Evolutionary conservation across 139 green algal genomes (phyloP).

Genomic region (Spirogloea muscicola): DNA sequence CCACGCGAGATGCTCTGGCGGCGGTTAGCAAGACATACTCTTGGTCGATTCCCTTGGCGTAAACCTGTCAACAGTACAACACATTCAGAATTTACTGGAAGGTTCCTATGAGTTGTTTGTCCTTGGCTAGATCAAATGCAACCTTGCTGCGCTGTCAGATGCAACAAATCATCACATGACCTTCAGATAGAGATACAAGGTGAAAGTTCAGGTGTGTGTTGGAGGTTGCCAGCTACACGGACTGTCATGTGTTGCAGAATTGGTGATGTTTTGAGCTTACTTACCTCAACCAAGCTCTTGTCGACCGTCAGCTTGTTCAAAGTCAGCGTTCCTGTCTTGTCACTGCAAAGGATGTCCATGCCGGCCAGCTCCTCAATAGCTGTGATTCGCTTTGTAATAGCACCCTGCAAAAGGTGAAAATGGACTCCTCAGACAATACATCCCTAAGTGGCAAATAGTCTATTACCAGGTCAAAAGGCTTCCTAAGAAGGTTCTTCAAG

Average conservation of each 20-base stretch:
- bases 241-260: too few relatives aligned
- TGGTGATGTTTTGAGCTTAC: too few relatives aligned
- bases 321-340: constrained; percentile 87
- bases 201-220: too few relatives aligned
- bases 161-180: background rate
- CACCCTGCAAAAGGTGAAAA: too few relatives aligned
- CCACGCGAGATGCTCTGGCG: constrained; percentile 70
- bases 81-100: background rate
- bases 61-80: constrained; percentile 1
- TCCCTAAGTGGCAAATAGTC: too few relatives aligned
- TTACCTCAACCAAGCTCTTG: constrained; percentile 34
- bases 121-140: background rate
- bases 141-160: background rate
- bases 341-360: constrained; percentile 87
- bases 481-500: too few relatives aligned
- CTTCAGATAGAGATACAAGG: background rate
- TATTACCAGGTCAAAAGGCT: too few relatives aligned
- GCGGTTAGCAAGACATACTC: constrained; percentile 51
- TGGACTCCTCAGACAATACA: too few relatives aligned
- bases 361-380: constrained; percentile 87
- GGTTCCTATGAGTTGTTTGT: too few relatives aligned
- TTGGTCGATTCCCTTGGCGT: background rate
- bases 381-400: constrained; percentile 38
- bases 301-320: constrained; percentile 92
- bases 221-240: too few relatives aligned